Evolutionary conservation across 768 basidiomycete species (phyloP), one percentile per base, ranked within the genome.

Genomic region (Fibroporia radiculosa): DNA sequence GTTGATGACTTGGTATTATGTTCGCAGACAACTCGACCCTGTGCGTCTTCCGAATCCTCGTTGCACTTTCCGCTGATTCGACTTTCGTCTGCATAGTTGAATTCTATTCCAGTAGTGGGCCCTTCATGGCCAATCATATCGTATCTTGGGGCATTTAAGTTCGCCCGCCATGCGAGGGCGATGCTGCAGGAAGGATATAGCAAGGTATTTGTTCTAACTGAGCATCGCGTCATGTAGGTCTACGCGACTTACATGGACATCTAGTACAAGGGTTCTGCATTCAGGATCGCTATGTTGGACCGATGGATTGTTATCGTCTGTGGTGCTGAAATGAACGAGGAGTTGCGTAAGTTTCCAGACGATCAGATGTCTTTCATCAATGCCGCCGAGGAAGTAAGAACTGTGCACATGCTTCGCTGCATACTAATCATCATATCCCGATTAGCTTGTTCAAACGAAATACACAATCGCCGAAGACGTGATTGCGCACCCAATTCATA

Each of bases 271-370:
- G 42, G 29, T 1, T 41, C 51, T 13, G 28, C 50, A 7, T 78
- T 74, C 59, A 70, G 69, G 56, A 58, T 77, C 6, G 61, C 74
- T 0, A 60, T 59, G 25, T 53, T 71, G 32, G 59, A 70, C 31
- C 60, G 65, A 40, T 78, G 77, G 75, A 50, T 67, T 13, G 63
- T 75, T 20, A 56, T 78, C 8, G 56, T 71, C 13, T 64, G 64
- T 22, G 69, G 72, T 2, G 57, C 62, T 0, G 46, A 68, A 16
- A 59, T 69, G 27, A 58, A 77, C 12, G 72, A 78, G 8, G 78
- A 80, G 37, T 55, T 81, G 12, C 66, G 73, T 19, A 69, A 58
- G 48, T 67, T 70, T 13, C 61, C 68, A 4, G 73, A 74, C 38
- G 62, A 72, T 19, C 63, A 65, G 18, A 57, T 77, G 10, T 75